These are phyloP conservation scores for Closterium sp. DNA, from an alignment of 139 green algal genomes.

Conservation along the genomic window DNA sequence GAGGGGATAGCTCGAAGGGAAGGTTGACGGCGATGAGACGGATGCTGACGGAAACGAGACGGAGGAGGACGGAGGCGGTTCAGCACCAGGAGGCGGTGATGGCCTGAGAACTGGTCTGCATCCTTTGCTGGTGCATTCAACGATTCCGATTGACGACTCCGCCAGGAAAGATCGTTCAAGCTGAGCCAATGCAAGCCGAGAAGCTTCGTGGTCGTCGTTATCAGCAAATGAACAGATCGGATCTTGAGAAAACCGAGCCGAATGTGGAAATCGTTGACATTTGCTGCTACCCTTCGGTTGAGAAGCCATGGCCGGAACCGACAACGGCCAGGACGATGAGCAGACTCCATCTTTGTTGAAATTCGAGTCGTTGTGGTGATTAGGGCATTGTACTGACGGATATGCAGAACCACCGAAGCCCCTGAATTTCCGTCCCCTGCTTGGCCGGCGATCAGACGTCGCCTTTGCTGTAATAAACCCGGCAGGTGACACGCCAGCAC, in stretches of 20 bases:
- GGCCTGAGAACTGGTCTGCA: slow-evolving; percentile 12
- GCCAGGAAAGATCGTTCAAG: slow-evolving; percentile 18
- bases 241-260: neutral
- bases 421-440: neutral
- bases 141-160: neutral
- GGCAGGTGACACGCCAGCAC: neutral
- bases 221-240: neutral
- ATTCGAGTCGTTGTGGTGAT: neutral
- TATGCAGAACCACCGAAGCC: neutral
- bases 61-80: neutral
- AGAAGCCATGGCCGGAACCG: neutral
- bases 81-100: neutral
- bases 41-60: neutral
- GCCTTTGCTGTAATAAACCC: neutral
- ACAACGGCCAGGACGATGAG: neutral
- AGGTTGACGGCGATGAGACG: slow-evolving; percentile 1
- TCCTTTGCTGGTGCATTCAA: slow-evolving; percentile 30
- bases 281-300: neutral
- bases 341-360: neutral
- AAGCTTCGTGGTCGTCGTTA: neutral
- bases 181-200: neutral
- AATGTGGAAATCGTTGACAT: neutral
- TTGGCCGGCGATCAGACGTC: neutral
- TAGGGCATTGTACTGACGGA: neutral
- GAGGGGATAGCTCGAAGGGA: neutral